Evolutionary conservation across 2,329 filamentous ascomycete species (phyloP).

Genomic region (Botrytis porri): DNA sequence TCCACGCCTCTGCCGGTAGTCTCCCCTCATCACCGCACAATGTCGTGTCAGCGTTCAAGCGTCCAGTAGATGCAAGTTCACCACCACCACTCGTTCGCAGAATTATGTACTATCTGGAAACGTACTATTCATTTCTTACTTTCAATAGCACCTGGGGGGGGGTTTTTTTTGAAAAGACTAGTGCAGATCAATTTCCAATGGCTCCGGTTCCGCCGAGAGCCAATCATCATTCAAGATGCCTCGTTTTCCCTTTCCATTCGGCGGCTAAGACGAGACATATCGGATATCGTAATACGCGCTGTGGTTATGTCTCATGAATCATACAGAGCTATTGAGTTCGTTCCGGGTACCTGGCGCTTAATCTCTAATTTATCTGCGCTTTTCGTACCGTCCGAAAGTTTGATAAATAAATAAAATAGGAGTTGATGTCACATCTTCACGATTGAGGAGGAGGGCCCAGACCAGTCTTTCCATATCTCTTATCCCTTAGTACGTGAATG

Average conservation of each 20-base stretch:
- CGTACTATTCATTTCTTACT: conserved; percentile 1
- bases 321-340: not conserved
- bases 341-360: conserved; percentile 21
- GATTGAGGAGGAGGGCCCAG: conserved; percentile 5
- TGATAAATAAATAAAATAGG: not conserved
- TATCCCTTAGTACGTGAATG: not conserved
- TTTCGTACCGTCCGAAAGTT: not conserved
- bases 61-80: not conserved
- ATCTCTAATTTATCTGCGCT: conserved; percentile 4
- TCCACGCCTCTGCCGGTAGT: conserved; percentile 17
- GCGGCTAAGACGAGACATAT: conserved; percentile 6
- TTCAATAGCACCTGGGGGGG: not conserved
- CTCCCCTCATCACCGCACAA: conserved; percentile 15
- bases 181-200: not conserved
- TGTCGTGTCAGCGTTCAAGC: conserved; percentile 18
- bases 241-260: conserved; percentile 1
- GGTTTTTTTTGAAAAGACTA: not conserved
- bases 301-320: conserved; percentile 7
- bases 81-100: conserved; percentile 19
- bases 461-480: conserved; percentile 2
- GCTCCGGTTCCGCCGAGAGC: not conserved
- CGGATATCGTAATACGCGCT: conserved; percentile 9
- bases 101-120: conserved; percentile 10
- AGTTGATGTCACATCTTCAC: not conserved
- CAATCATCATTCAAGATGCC: conserved; percentile 6